Percentiles rank a stretch among this genome's conserved stretches.
Evolutionary conservation across 2,329 filamentous ascomycete species (phyloP).

Genomic region (Penicillium sclerotiorum): DNA sequence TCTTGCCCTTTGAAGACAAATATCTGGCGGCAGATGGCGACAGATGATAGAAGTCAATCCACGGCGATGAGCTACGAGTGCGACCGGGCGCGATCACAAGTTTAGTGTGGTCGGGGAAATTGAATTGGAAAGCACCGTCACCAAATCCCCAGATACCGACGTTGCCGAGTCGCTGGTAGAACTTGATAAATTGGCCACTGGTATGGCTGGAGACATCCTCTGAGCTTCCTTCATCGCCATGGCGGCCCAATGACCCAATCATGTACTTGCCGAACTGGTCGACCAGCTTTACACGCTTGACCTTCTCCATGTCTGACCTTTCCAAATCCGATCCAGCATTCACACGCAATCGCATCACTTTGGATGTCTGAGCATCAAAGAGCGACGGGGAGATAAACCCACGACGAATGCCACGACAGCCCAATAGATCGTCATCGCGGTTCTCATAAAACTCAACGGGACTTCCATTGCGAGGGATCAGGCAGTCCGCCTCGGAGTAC

Average conservation of each 20-base stretch:
- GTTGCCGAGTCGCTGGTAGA: constrained; percentile 55
- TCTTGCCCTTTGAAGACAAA: constrained; percentile 44
- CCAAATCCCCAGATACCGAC: constrained; percentile 58
- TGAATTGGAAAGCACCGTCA: constrained; percentile 55
- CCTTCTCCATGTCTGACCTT: constrained; percentile 49
- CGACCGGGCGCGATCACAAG: constrained; percentile 48
- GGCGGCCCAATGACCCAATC: constrained; percentile 50
- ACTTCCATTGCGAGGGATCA: constrained; percentile 46
- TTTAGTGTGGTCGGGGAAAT: constrained; percentile 57
- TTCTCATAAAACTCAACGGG: constrained; percentile 54
- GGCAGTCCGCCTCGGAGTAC: constrained; percentile 47
- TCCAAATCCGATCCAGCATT: constrained; percentile 36
- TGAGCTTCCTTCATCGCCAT: constrained; percentile 38
- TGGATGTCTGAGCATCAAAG: constrained; percentile 42
- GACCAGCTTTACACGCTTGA: constrained; percentile 51
- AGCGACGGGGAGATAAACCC: constrained; percentile 43
- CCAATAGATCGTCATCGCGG: constrained; percentile 34
- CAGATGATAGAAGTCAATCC: constrained; percentile 54
- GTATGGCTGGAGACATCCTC: constrained; percentile 30
- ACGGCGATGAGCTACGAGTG: constrained; percentile 42
- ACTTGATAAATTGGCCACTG: constrained; percentile 50
- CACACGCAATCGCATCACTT: constrained; percentile 37
- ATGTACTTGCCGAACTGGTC: constrained; percentile 57
- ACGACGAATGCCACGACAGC: constrained; percentile 43
- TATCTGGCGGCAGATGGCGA: constrained; percentile 49